These are phyloP conservation scores for Ilyonectria mors-panacis DNA, from an alignment of 2,329 filamentous ascomycete species.

Conservation along the genomic window DNA sequence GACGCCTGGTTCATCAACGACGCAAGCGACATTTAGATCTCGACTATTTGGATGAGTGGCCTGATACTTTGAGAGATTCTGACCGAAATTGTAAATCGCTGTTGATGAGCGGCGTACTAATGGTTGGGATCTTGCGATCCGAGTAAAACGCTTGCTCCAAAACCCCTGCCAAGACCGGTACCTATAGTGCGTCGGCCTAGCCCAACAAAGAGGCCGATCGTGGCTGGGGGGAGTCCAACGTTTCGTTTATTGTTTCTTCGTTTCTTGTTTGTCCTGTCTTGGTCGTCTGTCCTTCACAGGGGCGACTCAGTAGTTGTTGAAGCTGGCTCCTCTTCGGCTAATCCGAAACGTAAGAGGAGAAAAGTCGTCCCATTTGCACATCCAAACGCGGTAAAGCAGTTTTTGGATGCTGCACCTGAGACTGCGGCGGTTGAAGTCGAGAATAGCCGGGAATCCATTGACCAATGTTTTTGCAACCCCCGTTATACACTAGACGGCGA, in stretches of 20 bases:
- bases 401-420: conserved; percentile 36
- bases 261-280: conserved; percentile 39
- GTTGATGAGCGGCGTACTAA: conserved; percentile 33
- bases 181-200: conserved; percentile 36
- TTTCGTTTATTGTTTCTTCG: conserved; percentile 49
- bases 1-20: conserved; percentile 41
- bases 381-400: conserved; percentile 31
- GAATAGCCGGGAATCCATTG: conserved; percentile 14
- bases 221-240: conserved; percentile 41
- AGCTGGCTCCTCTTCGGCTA: conserved; percentile 28
- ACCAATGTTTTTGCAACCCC: conserved; percentile 16
- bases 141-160: conserved; percentile 22
- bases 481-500: neutral
- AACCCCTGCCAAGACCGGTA: conserved; percentile 33
- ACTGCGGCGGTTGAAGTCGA: conserved; percentile 32
- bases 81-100: conserved; percentile 33
- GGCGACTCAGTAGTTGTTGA: conserved; percentile 17
- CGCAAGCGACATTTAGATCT: conserved; percentile 42
- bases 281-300: conserved; percentile 27
- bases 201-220: conserved; percentile 41
- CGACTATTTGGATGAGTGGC: conserved; percentile 38
- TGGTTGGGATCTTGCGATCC: conserved; percentile 29
- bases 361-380: conserved; percentile 34
- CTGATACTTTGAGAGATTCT: conserved; percentile 38
- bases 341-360: conserved; percentile 34